A percentile compares a stretch with the other conserved stretches of the same genome.
Conservation (phyloP, 495 filamentous ascomycete species). For the Hypoxylon intermedium region DNA sequence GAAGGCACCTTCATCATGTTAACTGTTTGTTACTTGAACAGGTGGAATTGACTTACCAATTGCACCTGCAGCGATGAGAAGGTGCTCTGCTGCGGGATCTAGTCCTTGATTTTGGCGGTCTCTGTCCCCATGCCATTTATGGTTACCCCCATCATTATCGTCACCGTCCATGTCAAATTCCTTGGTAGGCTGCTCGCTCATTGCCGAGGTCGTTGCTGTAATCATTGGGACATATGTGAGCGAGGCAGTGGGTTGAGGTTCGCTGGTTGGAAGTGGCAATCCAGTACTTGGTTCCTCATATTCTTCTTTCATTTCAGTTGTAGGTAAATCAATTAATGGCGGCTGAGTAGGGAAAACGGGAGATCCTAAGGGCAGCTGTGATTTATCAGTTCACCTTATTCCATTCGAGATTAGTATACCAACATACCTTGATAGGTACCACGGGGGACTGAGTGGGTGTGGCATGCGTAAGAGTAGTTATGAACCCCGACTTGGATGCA, state of each 20-base stretch:
- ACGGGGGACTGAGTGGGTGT: not conserved
- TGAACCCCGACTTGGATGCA: not conserved
- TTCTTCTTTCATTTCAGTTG: constrained; percentile 13
- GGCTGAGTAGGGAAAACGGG: not conserved
- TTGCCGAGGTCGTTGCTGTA: not conserved
- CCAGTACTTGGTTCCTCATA: not conserved
- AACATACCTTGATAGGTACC: constrained; percentile 5
- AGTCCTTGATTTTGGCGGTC: constrained; percentile 19
- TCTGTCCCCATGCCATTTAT: constrained; percentile 20
- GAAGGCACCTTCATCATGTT: constrained; percentile 45
- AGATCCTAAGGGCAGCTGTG: not conserved
- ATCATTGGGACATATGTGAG: not conserved
- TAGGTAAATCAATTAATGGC: not conserved
- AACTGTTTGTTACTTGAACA: not conserved
- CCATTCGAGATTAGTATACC: not conserved
- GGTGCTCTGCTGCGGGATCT: constrained; percentile 49
- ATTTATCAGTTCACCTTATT: constrained; percentile 8
- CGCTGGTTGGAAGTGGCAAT: not conserved
- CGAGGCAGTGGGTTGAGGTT: not conserved
- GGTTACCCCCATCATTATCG: constrained; percentile 18
- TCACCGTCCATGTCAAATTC: constrained; percentile 17
- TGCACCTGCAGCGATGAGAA: constrained; percentile 56
- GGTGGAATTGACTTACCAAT: constrained; percentile 50
- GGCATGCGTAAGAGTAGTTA: constrained; percentile 2
- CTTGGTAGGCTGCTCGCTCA: not conserved